Evolutionary conservation across 257 asterid species (phyloP).

Genomic region (Verbascum thapsus): DNA sequence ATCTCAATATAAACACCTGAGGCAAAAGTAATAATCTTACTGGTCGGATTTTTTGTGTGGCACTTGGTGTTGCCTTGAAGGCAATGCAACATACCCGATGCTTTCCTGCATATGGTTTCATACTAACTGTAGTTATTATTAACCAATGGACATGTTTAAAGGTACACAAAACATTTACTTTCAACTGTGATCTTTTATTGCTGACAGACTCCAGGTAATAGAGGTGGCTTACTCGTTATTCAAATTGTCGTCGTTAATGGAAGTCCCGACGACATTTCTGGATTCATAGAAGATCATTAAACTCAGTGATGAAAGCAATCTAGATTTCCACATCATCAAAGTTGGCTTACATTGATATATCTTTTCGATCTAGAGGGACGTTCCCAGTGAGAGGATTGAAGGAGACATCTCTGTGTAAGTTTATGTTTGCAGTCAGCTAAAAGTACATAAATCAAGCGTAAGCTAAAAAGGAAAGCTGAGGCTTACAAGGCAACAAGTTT

Average conservation of each 20-base stretch:
- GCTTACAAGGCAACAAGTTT: slow-evolving; percentile 59
- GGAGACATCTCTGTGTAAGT: slow-evolving; percentile 58
- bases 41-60: slow-evolving; percentile 37
- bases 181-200: not conserved
- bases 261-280: slow-evolving; percentile 65
- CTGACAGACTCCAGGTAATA: not conserved
- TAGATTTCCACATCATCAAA: slow-evolving; percentile 1
- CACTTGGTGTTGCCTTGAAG: slow-evolving; percentile 44
- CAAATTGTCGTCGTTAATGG: slow-evolving; percentile 41
- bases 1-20: not conserved
- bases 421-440: not conserved
- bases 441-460: no score
- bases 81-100: slow-evolving; percentile 45
- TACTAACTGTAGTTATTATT: not conserved
- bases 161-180: not conserved
- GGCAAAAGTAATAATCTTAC: slow-evolving; percentile 36
- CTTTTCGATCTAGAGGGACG: slow-evolving; percentile 37
- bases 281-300: slow-evolving; percentile 16
- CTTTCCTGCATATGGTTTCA: slow-evolving; percentile 39
- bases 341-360: slow-evolving; percentile 49
- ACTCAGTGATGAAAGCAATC: not conserved
- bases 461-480: slow-evolving; percentile 5
- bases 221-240: slow-evolving; percentile 44
- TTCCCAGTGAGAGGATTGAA: slow-evolving; percentile 60
- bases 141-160: slow-evolving; percentile 1